phyloP scores from a whole-genome alignment of 805 yeast genomes.

The Hanseniaspora pseudoguilliermondii region DNA sequence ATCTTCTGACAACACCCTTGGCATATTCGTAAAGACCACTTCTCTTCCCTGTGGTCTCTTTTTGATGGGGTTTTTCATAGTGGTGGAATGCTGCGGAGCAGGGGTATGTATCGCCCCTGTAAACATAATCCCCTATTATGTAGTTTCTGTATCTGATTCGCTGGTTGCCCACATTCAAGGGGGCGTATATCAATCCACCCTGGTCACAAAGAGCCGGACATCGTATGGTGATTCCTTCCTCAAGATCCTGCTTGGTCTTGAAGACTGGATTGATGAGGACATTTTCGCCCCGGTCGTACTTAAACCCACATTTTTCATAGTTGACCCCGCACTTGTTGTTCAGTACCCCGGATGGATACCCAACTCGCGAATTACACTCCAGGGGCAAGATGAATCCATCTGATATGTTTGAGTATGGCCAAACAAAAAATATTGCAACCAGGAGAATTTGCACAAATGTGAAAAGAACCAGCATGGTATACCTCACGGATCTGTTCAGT shows the following conservation, averaged over 20 bases:
- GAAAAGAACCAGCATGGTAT: constrained; percentile 26
- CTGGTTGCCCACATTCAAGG: constrained; percentile 59
- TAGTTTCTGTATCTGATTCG: constrained; percentile 57
- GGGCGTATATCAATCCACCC: constrained; percentile 63
- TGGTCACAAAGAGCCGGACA: constrained; percentile 85
- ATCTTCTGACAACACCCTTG: background rate
- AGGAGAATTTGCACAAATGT: constrained; percentile 37
- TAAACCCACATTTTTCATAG: constrained; percentile 41
- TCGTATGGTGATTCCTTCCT: constrained; percentile 39
- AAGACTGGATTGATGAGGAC: background rate
- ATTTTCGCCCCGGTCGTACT: background rate
- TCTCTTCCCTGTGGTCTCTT: background rate
- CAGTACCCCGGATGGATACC: constrained; percentile 26
- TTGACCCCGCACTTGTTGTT: constrained; percentile 57
- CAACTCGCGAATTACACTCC: constrained; percentile 24
- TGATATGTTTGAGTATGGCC: constrained; percentile 17
- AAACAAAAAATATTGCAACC: constrained; percentile 26
- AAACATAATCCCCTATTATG: constrained; percentile 63
- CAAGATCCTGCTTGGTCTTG: background rate
- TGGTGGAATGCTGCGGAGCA: constrained; percentile 8
- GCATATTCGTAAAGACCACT: background rate
- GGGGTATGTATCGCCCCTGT: constrained; percentile 13
- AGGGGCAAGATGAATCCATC: constrained; percentile 31
- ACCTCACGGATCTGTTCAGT: constrained; percentile 39
- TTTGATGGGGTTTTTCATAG: constrained; percentile 1